A percentile compares a stretch with the other conserved stretches of the same genome.
These are phyloP conservation scores for Toxoplasma gondii DNA, from an alignment of 169 alveolate species.

Conservation along the genomic window DNA sequence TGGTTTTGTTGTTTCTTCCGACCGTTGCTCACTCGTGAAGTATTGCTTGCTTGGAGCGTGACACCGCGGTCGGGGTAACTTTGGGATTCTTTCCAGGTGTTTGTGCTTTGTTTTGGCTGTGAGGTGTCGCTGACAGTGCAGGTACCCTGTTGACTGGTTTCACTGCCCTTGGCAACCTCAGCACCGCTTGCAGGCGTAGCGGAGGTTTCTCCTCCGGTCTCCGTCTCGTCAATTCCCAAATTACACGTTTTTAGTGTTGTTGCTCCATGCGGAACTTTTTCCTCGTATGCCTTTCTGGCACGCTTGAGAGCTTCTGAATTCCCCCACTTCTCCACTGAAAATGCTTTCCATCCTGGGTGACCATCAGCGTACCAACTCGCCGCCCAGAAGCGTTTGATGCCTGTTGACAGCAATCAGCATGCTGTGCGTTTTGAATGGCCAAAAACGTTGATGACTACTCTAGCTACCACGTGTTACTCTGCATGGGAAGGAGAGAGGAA, in stretches of 20 bases:
- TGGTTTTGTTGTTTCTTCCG: not conserved
- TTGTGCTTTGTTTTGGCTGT: not conserved
- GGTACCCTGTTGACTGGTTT: no score
- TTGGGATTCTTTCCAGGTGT: not conserved
- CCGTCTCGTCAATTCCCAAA: not conserved
- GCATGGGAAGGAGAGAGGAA: no score
- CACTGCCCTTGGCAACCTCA: no score
- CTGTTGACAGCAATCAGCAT: not conserved
- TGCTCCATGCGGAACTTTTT: constrained; percentile 5
- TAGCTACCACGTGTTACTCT: no score
- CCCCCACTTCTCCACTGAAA: constrained; percentile 15
- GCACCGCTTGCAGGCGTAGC: no score
- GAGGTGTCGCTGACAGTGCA: not conserved
- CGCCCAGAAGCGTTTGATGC: constrained; percentile 33
- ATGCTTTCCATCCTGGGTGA: constrained; percentile 19
- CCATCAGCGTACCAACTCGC: constrained; percentile 31
- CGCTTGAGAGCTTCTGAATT: constrained; percentile 19
- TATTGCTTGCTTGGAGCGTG: not conserved
- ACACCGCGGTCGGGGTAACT: not conserved
- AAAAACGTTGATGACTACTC: not conserved
- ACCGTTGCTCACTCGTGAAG: not conserved
- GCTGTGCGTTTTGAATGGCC: not conserved
- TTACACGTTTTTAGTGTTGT: not conserved
- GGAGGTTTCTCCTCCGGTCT: not conserved
- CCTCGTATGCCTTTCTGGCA: not conserved